phyloP scores from a whole-genome alignment of 1,284 basidiomycete genomes.

The Sporisorium exsertum region DNA sequence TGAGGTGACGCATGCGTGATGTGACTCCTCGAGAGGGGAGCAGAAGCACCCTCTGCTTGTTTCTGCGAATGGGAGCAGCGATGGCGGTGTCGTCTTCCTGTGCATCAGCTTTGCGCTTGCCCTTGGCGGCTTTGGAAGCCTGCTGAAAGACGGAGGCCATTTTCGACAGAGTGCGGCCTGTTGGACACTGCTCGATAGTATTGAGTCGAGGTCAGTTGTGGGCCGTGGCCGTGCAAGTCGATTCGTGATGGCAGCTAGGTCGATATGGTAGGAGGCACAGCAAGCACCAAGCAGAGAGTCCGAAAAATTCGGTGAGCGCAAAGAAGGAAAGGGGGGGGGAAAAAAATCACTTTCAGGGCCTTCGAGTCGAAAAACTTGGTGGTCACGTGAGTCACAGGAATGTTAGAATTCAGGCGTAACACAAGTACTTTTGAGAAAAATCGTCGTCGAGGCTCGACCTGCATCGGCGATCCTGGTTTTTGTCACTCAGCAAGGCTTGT shows the following conservation, averaged over 20 bases:
- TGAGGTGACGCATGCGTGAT: conserved; percentile 95
- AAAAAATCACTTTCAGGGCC: background rate
- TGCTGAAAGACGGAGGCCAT: conserved; percentile 56
- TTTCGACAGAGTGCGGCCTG: background rate
- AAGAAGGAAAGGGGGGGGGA: background rate
- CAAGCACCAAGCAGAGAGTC: background rate
- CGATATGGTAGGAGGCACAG: background rate
- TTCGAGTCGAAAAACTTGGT: background rate
- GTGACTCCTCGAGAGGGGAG: conserved; percentile 94
- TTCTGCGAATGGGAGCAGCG: conserved; percentile 51
- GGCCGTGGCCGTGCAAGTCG: background rate
- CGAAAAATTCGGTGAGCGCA: background rate
- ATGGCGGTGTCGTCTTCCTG: conserved; percentile 21
- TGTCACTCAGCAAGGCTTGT: too few relatives aligned
- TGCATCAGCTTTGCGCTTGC: conserved; percentile 54
- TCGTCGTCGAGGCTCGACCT: too few relatives aligned
- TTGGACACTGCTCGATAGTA: too few relatives aligned
- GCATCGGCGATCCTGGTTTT: background rate
- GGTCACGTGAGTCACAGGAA: background rate
- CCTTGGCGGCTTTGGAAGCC: conserved; percentile 50
- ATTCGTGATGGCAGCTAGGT: background rate
- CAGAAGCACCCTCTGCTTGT: conserved; percentile 81
- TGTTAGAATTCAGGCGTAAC: background rate
- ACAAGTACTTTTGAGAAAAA: background rate
- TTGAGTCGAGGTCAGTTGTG: background rate